phyloP scores from a whole-genome alignment of 1,139 yeast species.

The Saccharomyces hybrid region DNA sequence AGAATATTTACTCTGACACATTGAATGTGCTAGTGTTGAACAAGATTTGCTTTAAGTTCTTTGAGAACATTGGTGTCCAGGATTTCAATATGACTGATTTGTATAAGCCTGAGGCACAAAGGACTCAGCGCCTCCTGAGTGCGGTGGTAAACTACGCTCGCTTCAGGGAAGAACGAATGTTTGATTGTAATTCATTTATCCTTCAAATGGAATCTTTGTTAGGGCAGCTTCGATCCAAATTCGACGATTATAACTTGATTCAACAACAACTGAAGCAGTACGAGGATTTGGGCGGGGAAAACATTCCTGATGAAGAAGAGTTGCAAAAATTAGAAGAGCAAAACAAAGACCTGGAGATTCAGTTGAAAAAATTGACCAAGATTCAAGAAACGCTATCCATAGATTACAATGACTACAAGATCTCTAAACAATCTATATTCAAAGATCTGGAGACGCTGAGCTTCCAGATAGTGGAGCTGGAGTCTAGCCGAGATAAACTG shows the following conservation, averaged over 20 bases:
- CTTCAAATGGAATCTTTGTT: conserved; percentile 46
- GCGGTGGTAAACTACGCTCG: conserved; percentile 82
- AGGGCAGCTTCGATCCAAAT: conserved; percentile 36
- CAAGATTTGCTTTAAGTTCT: conserved; percentile 52
- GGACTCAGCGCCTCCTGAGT: conserved; percentile 62
- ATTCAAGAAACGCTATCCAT: conserved; percentile 55
- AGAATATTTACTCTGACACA: conserved; percentile 32
- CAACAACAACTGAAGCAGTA: conserved; percentile 41
- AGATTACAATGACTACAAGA: conserved; percentile 63
- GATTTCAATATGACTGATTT: conserved; percentile 71
- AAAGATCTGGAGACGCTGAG: conserved; percentile 37
- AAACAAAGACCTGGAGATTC: conserved; percentile 53
- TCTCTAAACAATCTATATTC: conserved; percentile 51
- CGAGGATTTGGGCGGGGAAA: conserved; percentile 18
- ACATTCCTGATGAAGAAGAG: conserved; percentile 26
- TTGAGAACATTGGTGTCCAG: conserved; percentile 64
- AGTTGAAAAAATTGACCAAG: conserved; percentile 54
- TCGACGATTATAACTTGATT: conserved; percentile 37
- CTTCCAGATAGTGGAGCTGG: conserved; percentile 42
- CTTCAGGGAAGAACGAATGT: conserved; percentile 70
- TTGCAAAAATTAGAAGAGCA: conserved; percentile 46
- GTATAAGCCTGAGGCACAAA: conserved; percentile 58
- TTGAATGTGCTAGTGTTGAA: conserved; percentile 48
- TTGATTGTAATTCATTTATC: conserved; percentile 57
- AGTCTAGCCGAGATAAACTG: conserved; percentile 52